These are phyloP conservation scores for Inga oerstediana DNA, from an alignment of 306 rosid genomes.

Conservation along the genomic window DNA sequence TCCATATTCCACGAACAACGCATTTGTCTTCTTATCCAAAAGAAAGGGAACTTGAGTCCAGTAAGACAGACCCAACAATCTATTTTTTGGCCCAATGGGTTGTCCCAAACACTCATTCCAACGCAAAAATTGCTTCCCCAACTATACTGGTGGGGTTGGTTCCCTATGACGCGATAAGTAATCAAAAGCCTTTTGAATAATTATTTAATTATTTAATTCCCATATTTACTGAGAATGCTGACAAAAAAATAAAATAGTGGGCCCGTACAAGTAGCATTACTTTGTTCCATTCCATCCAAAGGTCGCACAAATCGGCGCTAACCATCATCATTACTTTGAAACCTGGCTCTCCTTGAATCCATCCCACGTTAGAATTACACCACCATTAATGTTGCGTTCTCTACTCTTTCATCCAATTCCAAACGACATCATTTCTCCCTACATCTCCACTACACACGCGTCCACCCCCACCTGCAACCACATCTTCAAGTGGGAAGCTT, in stretches of 20 bases:
- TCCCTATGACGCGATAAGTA: no score
- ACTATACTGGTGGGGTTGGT: no score
- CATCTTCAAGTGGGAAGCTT: slow-evolving; percentile 9
- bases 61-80: neutral
- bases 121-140: neutral
- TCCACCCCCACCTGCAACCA: neutral
- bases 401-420: slow-evolving; percentile 3
- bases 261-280: neutral
- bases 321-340: slow-evolving; percentile 28
- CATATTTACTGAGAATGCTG: neutral
- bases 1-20: no score
- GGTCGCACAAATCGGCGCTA: slow-evolving; percentile 24
- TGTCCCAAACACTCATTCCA: neutral
- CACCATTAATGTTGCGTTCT: neutral
- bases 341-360: neutral
- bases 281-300: neutral
- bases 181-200: neutral
- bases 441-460: neutral
- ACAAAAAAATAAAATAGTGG: slow-evolving; percentile 9
- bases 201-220: neutral
- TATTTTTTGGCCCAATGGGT: neutral
- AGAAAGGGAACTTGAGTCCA: no score
- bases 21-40: no score
- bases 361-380: neutral
- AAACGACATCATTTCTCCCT: neutral